A percentile compares a stretch with the other conserved stretches of the same genome.
Evolutionary conservation across 306 rosid species (phyloP).

Genomic region (Gastrolobium villosum): DNA sequence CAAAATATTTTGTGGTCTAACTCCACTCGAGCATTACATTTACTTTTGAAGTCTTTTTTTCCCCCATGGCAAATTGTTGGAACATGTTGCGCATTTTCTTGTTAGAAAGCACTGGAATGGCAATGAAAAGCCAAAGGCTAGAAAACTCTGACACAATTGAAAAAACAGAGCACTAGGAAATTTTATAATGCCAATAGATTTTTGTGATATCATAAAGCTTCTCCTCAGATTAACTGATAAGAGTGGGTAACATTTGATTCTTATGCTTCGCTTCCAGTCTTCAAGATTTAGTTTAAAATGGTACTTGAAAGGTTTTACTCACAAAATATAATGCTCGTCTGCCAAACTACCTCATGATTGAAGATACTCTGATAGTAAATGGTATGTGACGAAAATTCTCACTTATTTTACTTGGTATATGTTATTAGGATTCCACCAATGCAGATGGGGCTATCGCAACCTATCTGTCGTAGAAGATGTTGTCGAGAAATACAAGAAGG

Average conservation of each 20-base stretch:
- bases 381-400: not conserved
- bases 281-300: conserved; percentile 5
- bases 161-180: not conserved
- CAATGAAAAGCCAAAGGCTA: no score
- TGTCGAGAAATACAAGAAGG: conserved; percentile 77
- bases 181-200: no score
- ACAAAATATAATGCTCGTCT: not conserved
- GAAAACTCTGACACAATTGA: no score
- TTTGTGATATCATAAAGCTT: no score
- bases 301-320: not conserved
- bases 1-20: no score
- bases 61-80: no score
- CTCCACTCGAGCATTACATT: no score
- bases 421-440: conserved; percentile 85
- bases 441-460: conserved; percentile 97
- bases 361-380: not conserved
- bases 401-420: conserved; percentile 24
- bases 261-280: not conserved
- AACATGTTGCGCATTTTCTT: no score
- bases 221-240: not conserved
- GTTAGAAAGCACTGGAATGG: no score
- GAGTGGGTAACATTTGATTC: not conserved
- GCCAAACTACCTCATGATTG: not conserved
- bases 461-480: conserved; percentile 88
- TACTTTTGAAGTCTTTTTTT: no score